These are phyloP conservation scores for Trypanosoma melophagium DNA, from an alignment of 208 protist species.

Conservation along the genomic window DNA sequence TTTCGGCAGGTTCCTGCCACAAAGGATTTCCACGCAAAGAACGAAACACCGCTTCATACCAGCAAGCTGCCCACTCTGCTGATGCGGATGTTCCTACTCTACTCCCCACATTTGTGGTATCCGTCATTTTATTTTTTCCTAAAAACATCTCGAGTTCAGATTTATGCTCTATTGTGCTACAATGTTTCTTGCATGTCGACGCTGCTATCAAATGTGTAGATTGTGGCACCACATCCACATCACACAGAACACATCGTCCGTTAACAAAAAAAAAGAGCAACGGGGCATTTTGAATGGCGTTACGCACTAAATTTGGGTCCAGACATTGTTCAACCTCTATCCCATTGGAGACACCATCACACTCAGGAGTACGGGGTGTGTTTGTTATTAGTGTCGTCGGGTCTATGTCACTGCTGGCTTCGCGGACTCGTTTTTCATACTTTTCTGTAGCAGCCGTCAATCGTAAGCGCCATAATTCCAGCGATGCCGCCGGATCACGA, in stretches of 20 bases:
- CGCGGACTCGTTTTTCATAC: not conserved
- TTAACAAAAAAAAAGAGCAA: slow-evolving; percentile 15
- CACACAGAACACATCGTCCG: slow-evolving; percentile 8
- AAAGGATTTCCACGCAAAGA: slow-evolving; percentile 5
- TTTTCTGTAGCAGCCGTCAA: not conserved
- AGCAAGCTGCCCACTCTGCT: slow-evolving; percentile 4
- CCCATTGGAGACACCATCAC: not conserved
- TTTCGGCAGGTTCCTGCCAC: slow-evolving; percentile 16
- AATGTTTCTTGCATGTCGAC: slow-evolving; percentile 10
- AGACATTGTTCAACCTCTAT: not conserved
- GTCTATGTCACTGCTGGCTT: too few species aligned
- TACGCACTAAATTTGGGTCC: too few species aligned
- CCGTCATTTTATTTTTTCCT: not conserved
- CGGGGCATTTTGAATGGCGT: not conserved
- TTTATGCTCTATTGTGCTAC: slow-evolving; percentile 1
- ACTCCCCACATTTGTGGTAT: not conserved
- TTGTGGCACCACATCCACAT: not conserved
- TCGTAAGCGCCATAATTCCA: not conserved
- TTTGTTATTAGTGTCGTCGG: too few species aligned
- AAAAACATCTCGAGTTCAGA: not conserved
- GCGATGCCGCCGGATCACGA: not conserved
- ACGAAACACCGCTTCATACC: slow-evolving; percentile 10
- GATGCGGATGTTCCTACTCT: not conserved
- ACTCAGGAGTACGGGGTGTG: too few species aligned
- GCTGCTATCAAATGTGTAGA: slow-evolving; percentile 1